These are phyloP conservation scores for Neocatenulostroma microsporum DNA, from an alignment of 2,329 filamentous ascomycete species.

Conservation along the genomic window DNA sequence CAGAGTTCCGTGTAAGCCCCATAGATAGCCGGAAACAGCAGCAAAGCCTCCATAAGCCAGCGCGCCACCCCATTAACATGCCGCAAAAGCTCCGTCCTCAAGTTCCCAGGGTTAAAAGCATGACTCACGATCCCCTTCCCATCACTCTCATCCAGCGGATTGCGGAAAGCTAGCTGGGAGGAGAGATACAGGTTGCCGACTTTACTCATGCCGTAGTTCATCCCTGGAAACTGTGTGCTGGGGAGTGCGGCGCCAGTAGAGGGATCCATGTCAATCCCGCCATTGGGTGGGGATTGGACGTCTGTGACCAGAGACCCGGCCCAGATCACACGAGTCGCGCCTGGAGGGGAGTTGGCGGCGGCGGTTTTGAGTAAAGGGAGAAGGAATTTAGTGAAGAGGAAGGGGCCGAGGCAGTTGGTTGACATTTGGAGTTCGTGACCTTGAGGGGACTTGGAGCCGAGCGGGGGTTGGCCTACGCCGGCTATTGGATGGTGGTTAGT, in stretches of 20 bases:
- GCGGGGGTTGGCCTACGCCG: constrained; percentile 25
- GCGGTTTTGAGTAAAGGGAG: constrained; percentile 22
- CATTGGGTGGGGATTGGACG: constrained; percentile 13
- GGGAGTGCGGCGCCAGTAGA: constrained; percentile 10
- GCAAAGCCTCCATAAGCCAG: background rate
- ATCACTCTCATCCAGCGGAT: too few relatives aligned
- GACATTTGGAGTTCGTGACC: constrained; percentile 29
- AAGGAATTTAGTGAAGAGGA: constrained; percentile 25
- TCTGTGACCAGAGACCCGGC: constrained; percentile 22
- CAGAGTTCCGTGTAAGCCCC: constrained; percentile 28
- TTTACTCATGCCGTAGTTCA: constrained; percentile 24
- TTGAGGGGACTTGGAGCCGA: constrained; percentile 26
- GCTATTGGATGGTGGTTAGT: too few relatives aligned
- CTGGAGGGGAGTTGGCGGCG: constrained; percentile 16
- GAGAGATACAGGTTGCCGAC: constrained; percentile 23
- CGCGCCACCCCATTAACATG: constrained; percentile 9
- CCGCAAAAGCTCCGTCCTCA: constrained; percentile 23
- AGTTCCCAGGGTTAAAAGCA: constrained; percentile 28
- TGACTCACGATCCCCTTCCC: constrained; percentile 18
- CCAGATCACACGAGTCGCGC: constrained; percentile 25
- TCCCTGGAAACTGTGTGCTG: constrained; percentile 3
- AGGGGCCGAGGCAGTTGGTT: constrained; percentile 27
- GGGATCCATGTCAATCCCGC: constrained; percentile 8
- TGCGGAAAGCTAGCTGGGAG: constrained; percentile 14
- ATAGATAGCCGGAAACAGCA: constrained; percentile 17